These are phyloP conservation scores for Avena eriantha DNA, from an alignment of 176 grass and related monocot species.

Conservation along the genomic window DNA sequence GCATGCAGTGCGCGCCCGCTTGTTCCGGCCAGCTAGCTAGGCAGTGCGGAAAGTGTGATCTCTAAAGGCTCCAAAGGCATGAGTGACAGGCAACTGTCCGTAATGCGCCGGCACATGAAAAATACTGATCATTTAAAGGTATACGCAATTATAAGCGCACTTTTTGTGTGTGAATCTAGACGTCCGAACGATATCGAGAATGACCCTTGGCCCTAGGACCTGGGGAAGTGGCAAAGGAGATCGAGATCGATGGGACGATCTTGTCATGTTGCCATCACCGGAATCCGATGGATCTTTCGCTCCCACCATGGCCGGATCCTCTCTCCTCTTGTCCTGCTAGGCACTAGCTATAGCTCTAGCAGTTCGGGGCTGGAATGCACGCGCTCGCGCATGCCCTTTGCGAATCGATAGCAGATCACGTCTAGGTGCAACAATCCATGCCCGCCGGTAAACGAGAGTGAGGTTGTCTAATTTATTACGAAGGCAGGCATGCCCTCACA, in stretches of 20 bases:
- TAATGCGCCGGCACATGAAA: slow-evolving; percentile 14
- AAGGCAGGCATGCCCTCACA: no score
- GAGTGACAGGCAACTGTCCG: background rate
- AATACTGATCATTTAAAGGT: background rate
- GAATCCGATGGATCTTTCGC: slow-evolving; percentile 4
- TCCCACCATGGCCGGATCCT: background rate
- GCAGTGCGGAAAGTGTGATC: slow-evolving; percentile 9
- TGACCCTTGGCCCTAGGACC: slow-evolving; percentile 2
- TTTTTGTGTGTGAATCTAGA: slow-evolving; percentile 1
- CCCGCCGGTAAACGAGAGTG: no score
- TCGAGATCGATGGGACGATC: background rate
- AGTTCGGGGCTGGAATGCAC: background rate
- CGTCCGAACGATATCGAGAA: background rate
- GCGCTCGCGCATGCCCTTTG: background rate
- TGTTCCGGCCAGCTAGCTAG: background rate
- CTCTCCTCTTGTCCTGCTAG: background rate
- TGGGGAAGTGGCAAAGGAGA: background rate
- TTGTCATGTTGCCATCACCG: slow-evolving; percentile 3
- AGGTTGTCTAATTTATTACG: no score
- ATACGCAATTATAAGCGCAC: background rate
- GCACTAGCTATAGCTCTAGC: background rate
- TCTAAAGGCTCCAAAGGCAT: background rate
- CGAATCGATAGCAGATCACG: background rate
- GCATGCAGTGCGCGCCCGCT: background rate
- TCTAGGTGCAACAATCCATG: background rate